phyloP scores from a whole-genome alignment of 495 filamentous ascomycete species.

The Penicillium lividum region DNA sequence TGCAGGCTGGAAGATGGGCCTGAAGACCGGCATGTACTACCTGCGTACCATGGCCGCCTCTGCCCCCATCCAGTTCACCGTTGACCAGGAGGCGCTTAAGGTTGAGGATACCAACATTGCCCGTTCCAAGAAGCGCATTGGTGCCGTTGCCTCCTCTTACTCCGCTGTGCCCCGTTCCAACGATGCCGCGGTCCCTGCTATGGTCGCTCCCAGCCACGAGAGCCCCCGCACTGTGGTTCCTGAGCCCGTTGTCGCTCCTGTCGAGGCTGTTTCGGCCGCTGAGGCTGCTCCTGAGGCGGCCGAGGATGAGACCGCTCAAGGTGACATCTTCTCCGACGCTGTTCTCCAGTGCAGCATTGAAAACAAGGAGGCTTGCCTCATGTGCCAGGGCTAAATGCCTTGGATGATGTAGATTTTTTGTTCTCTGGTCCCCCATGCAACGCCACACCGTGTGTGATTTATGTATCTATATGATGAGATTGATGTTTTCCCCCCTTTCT shows the following conservation, averaged over 20 bases:
- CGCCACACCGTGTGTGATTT: slow-evolving; percentile 16
- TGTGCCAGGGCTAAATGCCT: slow-evolving; percentile 75
- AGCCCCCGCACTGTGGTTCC: slow-evolving; percentile 73
- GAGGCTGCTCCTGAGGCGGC: slow-evolving; percentile 62
- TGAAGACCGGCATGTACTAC: slow-evolving; percentile 99
- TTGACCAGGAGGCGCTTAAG: slow-evolving; percentile 94
- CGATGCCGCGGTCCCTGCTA: slow-evolving; percentile 8
- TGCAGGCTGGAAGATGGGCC: slow-evolving; percentile 95
- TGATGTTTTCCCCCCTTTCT: slow-evolving; percentile 35
- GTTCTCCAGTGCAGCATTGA: slow-evolving; percentile 92
- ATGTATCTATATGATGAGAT: slow-evolving; percentile 46
- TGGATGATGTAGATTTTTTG: slow-evolving; percentile 12
- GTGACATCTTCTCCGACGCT: slow-evolving; percentile 90
- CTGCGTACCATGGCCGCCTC: slow-evolving; percentile 96
- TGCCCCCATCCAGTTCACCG: slow-evolving; percentile 97
- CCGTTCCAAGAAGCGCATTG: slow-evolving; percentile 64
- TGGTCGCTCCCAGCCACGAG: slow-evolving; percentile 41
- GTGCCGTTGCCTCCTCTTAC: slow-evolving; percentile 49
- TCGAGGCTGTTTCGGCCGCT: slow-evolving; percentile 19
- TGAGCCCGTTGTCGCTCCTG: slow-evolving; percentile 57
- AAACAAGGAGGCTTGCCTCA: slow-evolving; percentile 83
- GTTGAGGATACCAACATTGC: slow-evolving; percentile 83
- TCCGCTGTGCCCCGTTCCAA: slow-evolving; percentile 62
- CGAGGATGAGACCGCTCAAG: slow-evolving; percentile 45
- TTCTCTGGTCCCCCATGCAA: slow-evolving; percentile 9